phyloP scores from a whole-genome alignment of 306 rosid species.

The Herpetospermum pedunculosum region DNA sequence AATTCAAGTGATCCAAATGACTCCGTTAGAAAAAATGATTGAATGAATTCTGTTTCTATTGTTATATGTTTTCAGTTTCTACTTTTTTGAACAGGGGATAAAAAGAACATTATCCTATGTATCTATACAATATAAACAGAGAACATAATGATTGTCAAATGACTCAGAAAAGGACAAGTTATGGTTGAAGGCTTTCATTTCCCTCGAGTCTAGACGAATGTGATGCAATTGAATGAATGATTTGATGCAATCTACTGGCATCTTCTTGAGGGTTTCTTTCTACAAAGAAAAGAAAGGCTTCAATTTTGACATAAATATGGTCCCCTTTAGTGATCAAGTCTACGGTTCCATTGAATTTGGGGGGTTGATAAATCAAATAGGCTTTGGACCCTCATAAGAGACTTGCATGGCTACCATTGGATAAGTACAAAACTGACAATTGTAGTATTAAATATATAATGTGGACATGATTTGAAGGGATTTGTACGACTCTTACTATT shows the following conservation, averaged over 20 bases:
- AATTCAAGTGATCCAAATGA: background rate
- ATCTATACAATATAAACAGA: background rate
- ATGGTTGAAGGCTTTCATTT: background rate
- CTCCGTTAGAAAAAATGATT: background rate
- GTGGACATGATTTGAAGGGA: conserved; percentile 10
- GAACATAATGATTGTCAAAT: conserved; percentile 1
- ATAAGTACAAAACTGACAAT: conserved; percentile 13
- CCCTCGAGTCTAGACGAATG: background rate
- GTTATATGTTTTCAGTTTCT: background rate
- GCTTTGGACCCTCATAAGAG: conserved; percentile 6
- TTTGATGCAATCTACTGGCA: background rate
- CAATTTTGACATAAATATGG: conserved; percentile 5
- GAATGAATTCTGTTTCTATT: background rate
- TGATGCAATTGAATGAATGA: background rate
- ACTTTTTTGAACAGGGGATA: background rate
- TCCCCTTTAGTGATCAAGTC: conserved; percentile 6
- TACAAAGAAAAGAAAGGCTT: background rate
- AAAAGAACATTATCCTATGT: background rate
- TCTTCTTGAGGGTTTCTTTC: conserved; percentile 1
- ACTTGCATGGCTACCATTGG: conserved; percentile 12
- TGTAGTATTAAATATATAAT: conserved; percentile 1
- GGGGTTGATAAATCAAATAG: conserved; percentile 7
- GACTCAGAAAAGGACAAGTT: conserved; percentile 7
- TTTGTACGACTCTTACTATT: conserved; percentile 6
- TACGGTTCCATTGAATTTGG: conserved; percentile 4